Evolutionary conservation across 2,329 filamentous ascomycete genomes (phyloP), one percentile per base, ranked within the genome.

Genomic region (Curvularia hawaiiensis): DNA sequence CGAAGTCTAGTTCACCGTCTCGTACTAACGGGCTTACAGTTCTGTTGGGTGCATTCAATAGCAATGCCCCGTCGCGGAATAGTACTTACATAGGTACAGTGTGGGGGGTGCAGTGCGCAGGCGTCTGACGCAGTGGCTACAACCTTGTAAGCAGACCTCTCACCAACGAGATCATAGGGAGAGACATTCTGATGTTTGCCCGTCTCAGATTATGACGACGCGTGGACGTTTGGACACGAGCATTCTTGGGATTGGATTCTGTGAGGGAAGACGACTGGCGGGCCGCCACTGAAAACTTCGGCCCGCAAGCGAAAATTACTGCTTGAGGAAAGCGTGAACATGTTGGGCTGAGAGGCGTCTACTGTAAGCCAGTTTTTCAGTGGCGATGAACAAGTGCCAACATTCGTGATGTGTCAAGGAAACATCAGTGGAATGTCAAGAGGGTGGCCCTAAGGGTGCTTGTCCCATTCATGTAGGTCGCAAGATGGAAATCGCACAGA

Each of bases 81-180:
- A 47, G n/a, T n/a, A 47, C 28, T 24, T 39, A 10, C 26, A 50
- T 24, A 30, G 40, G 22, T 24, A 10, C 14, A 11, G 44, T 16
- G 16, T 31, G 48, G 53, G 35, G 35, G 50, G 31, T 41, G 20
- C 39, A 11, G 30, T 28, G 33, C 26, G 40, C 12, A 18, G 33
- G 14, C 48, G 31, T 41, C 53, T 46, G 53, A 52, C 48, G 41
- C 33, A 18, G 49, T 46, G 41, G 48, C 41, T 56, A 41, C 44
- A 7, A 20, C 6, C 1, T 56, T 28, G 24, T 52, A 52, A 52
- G 48, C 48, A 20, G 14, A 6, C 18, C 16, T 30, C 14, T 50
- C 24, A 41, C 48, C 26, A 52, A 38, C 44, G 7, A 24, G 20
- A 16, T 24, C 12, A 22, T 20, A 16, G 22, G 38, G 33, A 12